Evolutionary conservation across 768 basidiomycete genomes (phyloP), one percentile per base, ranked within the genome.

Genomic region (Floccularia luteovirens): DNA sequence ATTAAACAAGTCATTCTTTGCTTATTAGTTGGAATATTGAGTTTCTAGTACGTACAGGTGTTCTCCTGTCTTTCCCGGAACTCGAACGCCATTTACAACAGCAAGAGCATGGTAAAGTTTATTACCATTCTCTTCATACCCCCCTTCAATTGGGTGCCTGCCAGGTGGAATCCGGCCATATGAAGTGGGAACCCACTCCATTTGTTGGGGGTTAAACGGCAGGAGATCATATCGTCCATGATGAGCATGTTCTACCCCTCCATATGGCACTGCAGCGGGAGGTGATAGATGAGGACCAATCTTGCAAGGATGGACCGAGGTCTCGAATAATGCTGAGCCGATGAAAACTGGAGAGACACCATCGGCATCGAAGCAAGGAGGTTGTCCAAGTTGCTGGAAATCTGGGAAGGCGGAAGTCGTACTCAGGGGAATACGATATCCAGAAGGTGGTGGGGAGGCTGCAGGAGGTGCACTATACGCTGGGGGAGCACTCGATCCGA

Each of bases 241-340:
- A 46, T 90, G 86, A 22, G 55, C 62, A 28, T 67, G 41, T 60
- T 88, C 86, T 3, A 45, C 48, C 4, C 82, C 82, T 11, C 74
- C 83, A 48, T 74, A 86, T 2, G 85, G 66, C 1, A 88, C 79
- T 17, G 69, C 53, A 57, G 75, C 43, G 57, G 64, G 47, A 47
- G 70, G 52, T n/a, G 57, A 51, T n/a, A 84, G 72, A 46, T 69
- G 56, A 7, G 79, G 75, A 1, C 65, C 76, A 49, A 90, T 75
- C 66, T 90, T 91, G 73, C 88, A 90, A 3, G 88, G 88, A 43
- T 90, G 87, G 2, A 89, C 82, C 0, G 79, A 76, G 44, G 65
- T 61, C 41, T 63, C 65, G 53, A 88, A 66, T 33, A 89, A 60
- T 8, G 85, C 88, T 3, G 82, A 84, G 11, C 86, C 88, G 23